phyloP scores from a whole-genome alignment of 1,284 basidiomycete species.

The Moesziomyces globuligerus region DNA sequence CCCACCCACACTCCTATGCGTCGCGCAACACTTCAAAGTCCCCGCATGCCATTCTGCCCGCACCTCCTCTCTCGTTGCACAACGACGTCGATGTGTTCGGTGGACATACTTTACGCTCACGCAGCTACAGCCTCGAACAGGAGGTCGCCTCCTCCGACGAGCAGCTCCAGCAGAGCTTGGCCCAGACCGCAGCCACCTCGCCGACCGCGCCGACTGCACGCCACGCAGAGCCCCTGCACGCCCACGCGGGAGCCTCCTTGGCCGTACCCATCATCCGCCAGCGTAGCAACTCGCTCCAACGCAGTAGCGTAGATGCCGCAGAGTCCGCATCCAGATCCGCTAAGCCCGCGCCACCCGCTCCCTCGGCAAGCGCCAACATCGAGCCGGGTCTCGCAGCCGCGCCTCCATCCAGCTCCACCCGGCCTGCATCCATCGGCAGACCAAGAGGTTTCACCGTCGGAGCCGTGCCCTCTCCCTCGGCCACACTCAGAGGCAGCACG shows the following conservation, averaged over 20 bases:
- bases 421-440: constrained; percentile 22
- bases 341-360: not conserved
- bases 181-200: not conserved
- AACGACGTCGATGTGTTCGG: constrained; percentile 15
- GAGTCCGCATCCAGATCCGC: constrained; percentile 8
- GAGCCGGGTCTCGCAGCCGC: constrained; percentile 1
- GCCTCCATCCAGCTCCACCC: constrained; percentile 8
- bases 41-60: not conserved
- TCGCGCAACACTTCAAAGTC: not conserved
- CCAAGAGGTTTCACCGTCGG: constrained; percentile 59
- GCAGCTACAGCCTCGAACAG: constrained; percentile 33
- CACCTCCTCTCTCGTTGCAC: constrained; percentile 1
- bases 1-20: not conserved
- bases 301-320: constrained; percentile 8
- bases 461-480: constrained; percentile 39
- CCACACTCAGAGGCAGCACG: constrained; percentile 8
- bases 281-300: constrained; percentile 34
- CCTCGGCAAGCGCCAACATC: no score
- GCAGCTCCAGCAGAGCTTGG: not conserved
- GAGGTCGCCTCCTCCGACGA: constrained; percentile 23
- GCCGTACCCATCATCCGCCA: constrained; percentile 29
- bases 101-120: constrained; percentile 6
- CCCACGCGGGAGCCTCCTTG: no score
- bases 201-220: not conserved
- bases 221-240: no score